Conservation (phyloP, 129 eudicot genomes). For the Lactuca saligna region DNA sequence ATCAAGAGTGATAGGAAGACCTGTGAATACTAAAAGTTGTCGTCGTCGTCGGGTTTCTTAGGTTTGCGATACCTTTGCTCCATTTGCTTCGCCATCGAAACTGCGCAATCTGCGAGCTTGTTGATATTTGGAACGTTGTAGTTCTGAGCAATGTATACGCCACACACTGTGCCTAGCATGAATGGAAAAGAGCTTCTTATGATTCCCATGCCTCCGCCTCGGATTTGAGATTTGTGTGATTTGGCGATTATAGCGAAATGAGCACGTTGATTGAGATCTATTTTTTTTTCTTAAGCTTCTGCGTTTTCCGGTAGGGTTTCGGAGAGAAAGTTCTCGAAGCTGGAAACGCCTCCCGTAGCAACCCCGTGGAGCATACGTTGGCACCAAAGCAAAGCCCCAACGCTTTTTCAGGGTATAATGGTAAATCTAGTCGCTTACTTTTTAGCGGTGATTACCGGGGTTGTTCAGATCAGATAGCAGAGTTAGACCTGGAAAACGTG, state of each 20-base stretch:
- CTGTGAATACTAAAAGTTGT: constrained; percentile 32
- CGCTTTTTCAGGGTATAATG: background rate
- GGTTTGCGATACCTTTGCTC: constrained; percentile 71
- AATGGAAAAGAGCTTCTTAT: constrained; percentile 50
- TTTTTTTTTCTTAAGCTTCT: background rate
- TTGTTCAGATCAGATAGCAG: too few relatives aligned
- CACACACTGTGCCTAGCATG: constrained; percentile 54
- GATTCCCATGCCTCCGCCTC: constrained; percentile 44
- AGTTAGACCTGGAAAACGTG: too few relatives aligned
- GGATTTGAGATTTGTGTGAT: constrained; percentile 14
- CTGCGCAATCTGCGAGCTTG: constrained; percentile 40
- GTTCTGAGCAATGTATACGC: constrained; percentile 73
- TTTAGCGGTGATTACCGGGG: too few relatives aligned
- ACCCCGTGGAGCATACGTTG: background rate
- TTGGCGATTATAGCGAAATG: background rate
- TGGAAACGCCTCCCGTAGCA: background rate
- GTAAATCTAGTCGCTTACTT: background rate
- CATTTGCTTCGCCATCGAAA: constrained; percentile 42
- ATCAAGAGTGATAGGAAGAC: constrained; percentile 10
- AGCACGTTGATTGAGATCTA: constrained; percentile 12
- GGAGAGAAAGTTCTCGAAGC: constrained; percentile 3
- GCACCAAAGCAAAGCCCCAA: background rate
- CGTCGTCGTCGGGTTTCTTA: constrained; percentile 43
- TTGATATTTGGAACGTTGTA: constrained; percentile 65
- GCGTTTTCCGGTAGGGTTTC: background rate